Base-by-base conservation (phyloP, 2,329 filamentous ascomycete species). In the Apiospora sp. region DNA sequence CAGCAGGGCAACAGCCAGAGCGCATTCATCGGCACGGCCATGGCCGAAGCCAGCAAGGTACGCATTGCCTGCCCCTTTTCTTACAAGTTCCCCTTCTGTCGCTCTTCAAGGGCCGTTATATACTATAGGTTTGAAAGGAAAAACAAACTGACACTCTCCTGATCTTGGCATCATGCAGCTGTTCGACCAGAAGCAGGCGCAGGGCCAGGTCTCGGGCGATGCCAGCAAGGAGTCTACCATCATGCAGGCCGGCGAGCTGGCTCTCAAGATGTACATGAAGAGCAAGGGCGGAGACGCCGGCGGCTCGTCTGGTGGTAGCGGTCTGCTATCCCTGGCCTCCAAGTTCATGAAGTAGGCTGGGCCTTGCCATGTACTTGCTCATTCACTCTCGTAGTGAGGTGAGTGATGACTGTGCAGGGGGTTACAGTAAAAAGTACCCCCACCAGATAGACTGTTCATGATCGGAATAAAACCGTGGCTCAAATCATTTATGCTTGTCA, bases 181-280 rank as follows among this genome's bases (percentile, higher is more conserved):
- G 27, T 92, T 92, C 77, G 90, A 92, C 75, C 83, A 86, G 80
- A 89, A 91, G 81, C 81, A 85, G 43, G 83, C 86, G 13, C 82
- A 87, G 75, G 89, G 89, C 76, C 86, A 88, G 76, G 84, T 90
- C 27, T 80, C 84, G 3, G 82, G 87, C 34, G 87, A 88, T 37
- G 89, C 92, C 6, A 93, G 90, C 83, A 98, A 98, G 89, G 91
- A 98, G 83, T 91, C 91, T 68, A 94, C 91, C 69, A 86, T 98
- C 67, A 91, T 93, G 80, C 87, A 91, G 81, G 95, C 95, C 3
- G 95, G 91, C 1, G 92, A 97, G 87, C 92, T 94, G 89, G 95
- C 95, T 3, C 83, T 98, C 78, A 95, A 97, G 89, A 93, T 98
- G 90, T 98, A 95, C 83, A 85, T 97, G 86, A 95, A 97, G 89